A percentile compares a stretch with the other conserved stretches of the same genome.
Evolutionary conservation across 2,329 filamentous ascomycete genomes (phyloP).

Genomic region (Thelonectria blattea): DNA sequence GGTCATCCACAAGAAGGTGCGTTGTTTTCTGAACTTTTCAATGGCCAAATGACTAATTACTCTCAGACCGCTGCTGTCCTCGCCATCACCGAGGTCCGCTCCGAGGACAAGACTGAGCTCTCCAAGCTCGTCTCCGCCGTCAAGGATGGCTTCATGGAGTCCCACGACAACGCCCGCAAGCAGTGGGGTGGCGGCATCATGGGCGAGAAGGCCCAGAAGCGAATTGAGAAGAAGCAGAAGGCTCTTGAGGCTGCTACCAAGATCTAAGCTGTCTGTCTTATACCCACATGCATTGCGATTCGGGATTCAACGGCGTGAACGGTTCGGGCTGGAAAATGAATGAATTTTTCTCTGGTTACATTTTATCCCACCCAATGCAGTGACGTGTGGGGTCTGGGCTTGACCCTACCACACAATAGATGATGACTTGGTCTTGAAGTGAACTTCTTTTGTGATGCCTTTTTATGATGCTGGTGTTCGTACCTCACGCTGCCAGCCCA

Average conservation of each 20-base stretch:
- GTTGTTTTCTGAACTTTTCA: slow-evolving; percentile 18
- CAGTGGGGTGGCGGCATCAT: slow-evolving; percentile 99
- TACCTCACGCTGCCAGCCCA: too few relatives aligned
- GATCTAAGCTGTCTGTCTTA: slow-evolving; percentile 71
- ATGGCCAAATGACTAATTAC: too few relatives aligned
- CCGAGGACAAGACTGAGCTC: slow-evolving; percentile 98
- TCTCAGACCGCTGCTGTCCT: slow-evolving; percentile 89
- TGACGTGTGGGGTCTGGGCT: slow-evolving; percentile 36
- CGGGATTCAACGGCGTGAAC: slow-evolving; percentile 48
- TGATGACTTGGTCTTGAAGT: slow-evolving; percentile 38
- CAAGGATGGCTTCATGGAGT: slow-evolving; percentile 98
- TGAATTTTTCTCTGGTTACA: slow-evolving; percentile 47
- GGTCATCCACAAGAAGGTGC: slow-evolving; percentile 98
- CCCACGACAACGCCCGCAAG: slow-evolving; percentile 88
- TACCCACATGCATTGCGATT: slow-evolving; percentile 49
- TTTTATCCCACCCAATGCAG: slow-evolving; percentile 39
- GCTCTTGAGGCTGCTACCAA: slow-evolving; percentile 93
- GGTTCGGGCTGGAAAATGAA: slow-evolving; percentile 52
- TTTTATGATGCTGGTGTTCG: too few relatives aligned
- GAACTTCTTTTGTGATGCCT: slow-evolving; percentile 19
- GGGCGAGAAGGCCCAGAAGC: slow-evolving; percentile 88
- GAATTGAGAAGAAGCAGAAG: slow-evolving; percentile 87
- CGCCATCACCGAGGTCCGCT: slow-evolving; percentile 93
- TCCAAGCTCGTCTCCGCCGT: slow-evolving; percentile 94
- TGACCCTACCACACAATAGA: slow-evolving; percentile 51